phyloP scores from a whole-genome alignment of 2,329 filamentous ascomycete species.

The Diaporthe aspalathi region DNA sequence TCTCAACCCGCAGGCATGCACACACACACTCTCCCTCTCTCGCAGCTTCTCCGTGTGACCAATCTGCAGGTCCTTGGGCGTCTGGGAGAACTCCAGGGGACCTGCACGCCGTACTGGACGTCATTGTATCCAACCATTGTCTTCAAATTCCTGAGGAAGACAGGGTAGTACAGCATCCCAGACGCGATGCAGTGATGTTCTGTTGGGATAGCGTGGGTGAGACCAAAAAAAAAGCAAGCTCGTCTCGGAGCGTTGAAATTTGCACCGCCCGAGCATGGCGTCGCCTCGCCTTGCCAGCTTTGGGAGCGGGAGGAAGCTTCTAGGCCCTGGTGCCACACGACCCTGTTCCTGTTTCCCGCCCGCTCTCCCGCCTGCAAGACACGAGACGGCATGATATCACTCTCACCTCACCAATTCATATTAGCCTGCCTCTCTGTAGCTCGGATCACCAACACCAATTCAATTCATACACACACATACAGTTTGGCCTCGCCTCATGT shows the following conservation, averaged over 20 bases:
- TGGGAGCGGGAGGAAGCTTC: constrained; percentile 21
- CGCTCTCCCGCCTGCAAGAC: neutral
- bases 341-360: constrained; percentile 4
- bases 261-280: neutral
- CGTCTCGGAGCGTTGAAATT: neutral
- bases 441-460: neutral
- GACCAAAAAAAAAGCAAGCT: neutral
- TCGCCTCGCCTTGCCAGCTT: neutral
- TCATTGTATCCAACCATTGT: neutral
- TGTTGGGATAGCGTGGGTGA: neutral
- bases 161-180: neutral
- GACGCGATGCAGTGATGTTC: neutral
- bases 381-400: constrained; percentile 26
- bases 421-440: neutral
- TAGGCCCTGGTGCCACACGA: constrained; percentile 3
- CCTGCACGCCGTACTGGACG: neutral
- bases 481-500: neutral
- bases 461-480: neutral
- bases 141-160: neutral
- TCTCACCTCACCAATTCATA: constrained; percentile 19
- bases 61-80: neutral
- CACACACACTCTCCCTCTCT: neutral
- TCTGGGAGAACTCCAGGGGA: neutral
- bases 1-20: constrained; percentile 10
- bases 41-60: neutral